Percentiles rank a stretch among this genome's conserved stretches.
These are phyloP conservation scores for Fusarium illudens DNA, from an alignment of 2,329 filamentous ascomycete genomes.

Conservation along the genomic window DNA sequence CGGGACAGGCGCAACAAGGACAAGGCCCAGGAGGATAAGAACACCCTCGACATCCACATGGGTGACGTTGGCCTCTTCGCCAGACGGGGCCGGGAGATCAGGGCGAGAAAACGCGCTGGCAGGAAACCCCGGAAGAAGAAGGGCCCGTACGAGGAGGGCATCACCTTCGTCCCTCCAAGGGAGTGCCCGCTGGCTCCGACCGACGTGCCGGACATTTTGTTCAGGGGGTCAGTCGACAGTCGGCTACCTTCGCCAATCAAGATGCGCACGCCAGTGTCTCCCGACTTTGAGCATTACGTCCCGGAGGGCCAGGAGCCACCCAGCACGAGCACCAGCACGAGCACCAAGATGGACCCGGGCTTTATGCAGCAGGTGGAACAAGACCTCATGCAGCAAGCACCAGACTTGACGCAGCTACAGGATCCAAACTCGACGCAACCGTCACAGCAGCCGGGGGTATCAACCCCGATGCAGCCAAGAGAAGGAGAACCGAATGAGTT, in stretches of 20 bases:
- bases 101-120: not conserved
- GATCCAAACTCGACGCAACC: not conserved
- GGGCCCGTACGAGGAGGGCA: not conserved
- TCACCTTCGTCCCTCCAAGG: not conserved
- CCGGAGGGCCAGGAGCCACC: not conserved
- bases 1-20: conserved; percentile 34
- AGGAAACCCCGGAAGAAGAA: not conserved
- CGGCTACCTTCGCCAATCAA: not conserved
- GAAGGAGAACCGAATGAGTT: not conserved
- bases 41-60: conserved; percentile 42
- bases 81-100: not conserved
- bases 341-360: not conserved
- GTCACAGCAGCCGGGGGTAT: not conserved
- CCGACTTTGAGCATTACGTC: not conserved
- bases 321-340: too few relatives aligned
- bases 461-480: not conserved
- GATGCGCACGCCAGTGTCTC: not conserved
- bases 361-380: too few relatives aligned
- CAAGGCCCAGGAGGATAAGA: conserved; percentile 19
- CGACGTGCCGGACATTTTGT: not conserved
- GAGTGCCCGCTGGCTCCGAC: too few relatives aligned
- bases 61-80: conserved; percentile 34
- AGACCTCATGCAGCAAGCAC: too few relatives aligned
- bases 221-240: not conserved
- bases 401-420: not conserved